These are phyloP conservation scores for Zymoseptoria tritici DNA, from an alignment of 2,329 filamentous ascomycete species.

Conservation along the genomic window DNA sequence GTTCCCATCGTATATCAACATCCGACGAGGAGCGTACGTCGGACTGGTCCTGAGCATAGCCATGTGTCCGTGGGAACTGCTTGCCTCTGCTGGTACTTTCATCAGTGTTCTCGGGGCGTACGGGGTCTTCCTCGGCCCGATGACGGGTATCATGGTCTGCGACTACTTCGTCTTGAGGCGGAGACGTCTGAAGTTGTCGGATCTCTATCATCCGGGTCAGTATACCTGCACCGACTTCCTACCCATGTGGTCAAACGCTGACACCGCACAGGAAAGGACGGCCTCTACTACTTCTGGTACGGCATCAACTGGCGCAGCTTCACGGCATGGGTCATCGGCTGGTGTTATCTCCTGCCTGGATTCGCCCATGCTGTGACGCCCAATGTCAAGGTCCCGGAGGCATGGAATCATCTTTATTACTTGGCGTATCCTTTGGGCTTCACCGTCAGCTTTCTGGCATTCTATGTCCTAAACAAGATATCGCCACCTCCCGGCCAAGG, in stretches of 20 bases:
- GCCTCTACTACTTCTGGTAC: conserved; percentile 37
- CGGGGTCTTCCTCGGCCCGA: conserved; percentile 41
- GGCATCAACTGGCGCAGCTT: conserved; percentile 42
- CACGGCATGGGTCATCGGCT: conserved; percentile 34
- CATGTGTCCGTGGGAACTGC: conserved; percentile 46
- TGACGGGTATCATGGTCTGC: conserved; percentile 33
- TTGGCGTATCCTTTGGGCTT: conserved; percentile 38
- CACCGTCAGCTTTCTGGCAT: conserved; percentile 32
- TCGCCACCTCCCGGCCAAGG: conserved; percentile 29
- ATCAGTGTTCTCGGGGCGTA: conserved; percentile 41
- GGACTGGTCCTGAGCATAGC: conserved; percentile 40
- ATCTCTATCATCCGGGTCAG: conserved; percentile 35
- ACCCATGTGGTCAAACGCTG: too few relatives aligned
- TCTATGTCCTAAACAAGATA: conserved; percentile 27
- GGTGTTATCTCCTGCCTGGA: conserved; percentile 20
- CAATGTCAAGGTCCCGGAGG: conserved; percentile 30
- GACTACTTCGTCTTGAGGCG: conserved; percentile 41
- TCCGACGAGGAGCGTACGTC: conserved; percentile 47
- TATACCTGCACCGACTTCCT: too few relatives aligned
- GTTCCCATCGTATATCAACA: conserved; percentile 49
- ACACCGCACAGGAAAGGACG: conserved; percentile 13
- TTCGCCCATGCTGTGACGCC: conserved; percentile 41
- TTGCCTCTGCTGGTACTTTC: conserved; percentile 41
- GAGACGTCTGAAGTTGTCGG: conserved; percentile 35
- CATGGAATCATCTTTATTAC: conserved; percentile 36